Percentiles rank a stretch among this genome's conserved stretches.
Conservation (phyloP, 192 early-diverging fungal genomes). For the Endogone sp. region DNA sequence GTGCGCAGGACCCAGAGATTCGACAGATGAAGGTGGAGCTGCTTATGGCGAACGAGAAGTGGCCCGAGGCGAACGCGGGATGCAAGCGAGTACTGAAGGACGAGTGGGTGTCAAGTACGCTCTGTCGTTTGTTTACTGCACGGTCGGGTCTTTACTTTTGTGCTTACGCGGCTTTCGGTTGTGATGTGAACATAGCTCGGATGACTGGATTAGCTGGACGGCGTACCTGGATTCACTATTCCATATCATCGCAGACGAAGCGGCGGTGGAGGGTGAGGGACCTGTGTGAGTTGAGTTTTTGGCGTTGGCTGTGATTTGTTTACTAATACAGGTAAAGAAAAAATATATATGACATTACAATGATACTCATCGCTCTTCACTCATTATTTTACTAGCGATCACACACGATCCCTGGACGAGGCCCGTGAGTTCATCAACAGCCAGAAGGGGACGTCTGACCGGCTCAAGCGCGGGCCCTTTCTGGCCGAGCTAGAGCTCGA, state of each 20-base stretch:
- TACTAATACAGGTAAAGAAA: too few species aligned
- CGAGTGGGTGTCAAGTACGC: slow-evolving; percentile 12
- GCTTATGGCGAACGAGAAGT: slow-evolving; percentile 43
- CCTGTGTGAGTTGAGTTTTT: background rate
- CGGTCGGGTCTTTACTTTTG: background rate
- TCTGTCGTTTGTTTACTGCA: too few species aligned
- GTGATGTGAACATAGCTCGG: too few species aligned
- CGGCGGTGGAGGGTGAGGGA: slow-evolving; percentile 13
- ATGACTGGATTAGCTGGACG: slow-evolving; percentile 70
- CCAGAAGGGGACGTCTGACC: slow-evolving; percentile 25
- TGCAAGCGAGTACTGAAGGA: slow-evolving; percentile 36
- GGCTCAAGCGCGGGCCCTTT: slow-evolving; percentile 64
- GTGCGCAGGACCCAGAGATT: slow-evolving; percentile 74
- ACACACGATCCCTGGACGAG: slow-evolving; percentile 25
- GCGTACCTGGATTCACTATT: slow-evolving; percentile 59
- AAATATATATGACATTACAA: too few species aligned
- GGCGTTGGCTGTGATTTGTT: background rate
- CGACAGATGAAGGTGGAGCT: slow-evolving; percentile 52
- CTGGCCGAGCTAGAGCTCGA: slow-evolving; percentile 54
- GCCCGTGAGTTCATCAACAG: slow-evolving; percentile 34
- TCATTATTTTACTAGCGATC: background rate
- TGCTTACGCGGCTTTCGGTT: too few species aligned
- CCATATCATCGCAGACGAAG: slow-evolving; percentile 31
- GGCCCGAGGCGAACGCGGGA: slow-evolving; percentile 38
- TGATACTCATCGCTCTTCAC: background rate